These are phyloP conservation scores for Pythium utonaiense DNA, from an alignment of 352 stramenopile genomes.

Conservation along the genomic window DNA sequence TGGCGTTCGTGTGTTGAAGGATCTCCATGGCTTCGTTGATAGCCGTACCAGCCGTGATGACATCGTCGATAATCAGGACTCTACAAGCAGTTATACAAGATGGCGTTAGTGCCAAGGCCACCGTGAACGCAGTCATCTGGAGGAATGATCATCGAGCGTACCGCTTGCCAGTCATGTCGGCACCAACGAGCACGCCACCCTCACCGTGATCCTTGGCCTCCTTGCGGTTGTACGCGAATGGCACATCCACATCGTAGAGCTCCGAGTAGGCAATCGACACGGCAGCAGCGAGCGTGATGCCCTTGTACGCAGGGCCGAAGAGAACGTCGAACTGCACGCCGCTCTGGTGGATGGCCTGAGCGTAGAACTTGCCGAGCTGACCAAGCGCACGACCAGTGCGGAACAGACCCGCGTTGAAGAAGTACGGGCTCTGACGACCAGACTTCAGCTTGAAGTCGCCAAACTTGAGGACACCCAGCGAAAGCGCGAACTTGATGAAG, in stretches of 20 bases:
- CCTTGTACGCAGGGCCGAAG: conserved; percentile 99
- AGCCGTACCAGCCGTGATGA: conserved; percentile 98
- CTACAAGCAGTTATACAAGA: conserved; percentile 26
- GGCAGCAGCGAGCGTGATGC: conserved; percentile 95
- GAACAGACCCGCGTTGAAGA: conserved; percentile 99
- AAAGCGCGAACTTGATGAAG: conserved; percentile 97
- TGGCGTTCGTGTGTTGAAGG: conserved; percentile 87
- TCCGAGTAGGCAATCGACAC: conserved; percentile 93
- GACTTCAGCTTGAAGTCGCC: conserved; percentile 98
- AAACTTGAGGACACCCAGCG: conserved; percentile 96
- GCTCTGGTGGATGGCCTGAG: conserved; percentile 88
- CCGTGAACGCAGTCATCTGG: neutral
- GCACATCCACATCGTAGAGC: conserved; percentile 90
- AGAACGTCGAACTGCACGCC: conserved; percentile 97
- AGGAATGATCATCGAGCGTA: conserved; percentile 24
- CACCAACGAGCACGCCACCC: conserved; percentile 94
- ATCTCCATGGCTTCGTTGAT: conserved; percentile 95
- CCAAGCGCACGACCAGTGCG: conserved; percentile 90
- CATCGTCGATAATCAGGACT: conserved; percentile 99
- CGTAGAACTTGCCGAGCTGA: conserved; percentile 94
- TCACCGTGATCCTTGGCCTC: conserved; percentile 99
- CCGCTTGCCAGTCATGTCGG: conserved; percentile 93
- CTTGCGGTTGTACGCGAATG: conserved; percentile 99
- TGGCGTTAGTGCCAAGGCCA: neutral
- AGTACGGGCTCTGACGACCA: conserved; percentile 97